Conservation (phyloP, 495 filamentous ascomycete species). For the Evernia prunastri region DNA sequence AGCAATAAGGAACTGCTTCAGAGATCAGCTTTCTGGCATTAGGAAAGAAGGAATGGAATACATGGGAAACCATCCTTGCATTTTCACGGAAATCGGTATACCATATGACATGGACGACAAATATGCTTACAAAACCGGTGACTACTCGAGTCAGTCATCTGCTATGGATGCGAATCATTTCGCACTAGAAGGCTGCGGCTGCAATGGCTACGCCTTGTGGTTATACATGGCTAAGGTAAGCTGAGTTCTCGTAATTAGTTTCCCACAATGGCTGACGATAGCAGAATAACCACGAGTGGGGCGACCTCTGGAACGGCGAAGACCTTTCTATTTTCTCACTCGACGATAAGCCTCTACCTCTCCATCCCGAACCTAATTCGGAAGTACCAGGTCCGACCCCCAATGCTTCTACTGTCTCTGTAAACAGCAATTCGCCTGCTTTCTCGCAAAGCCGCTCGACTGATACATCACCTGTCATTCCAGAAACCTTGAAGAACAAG, state of each 20-base stretch:
- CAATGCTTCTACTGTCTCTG: conserved; percentile 32
- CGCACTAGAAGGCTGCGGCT: conserved; percentile 71
- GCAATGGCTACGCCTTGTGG: conserved; percentile 87
- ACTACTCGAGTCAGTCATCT: conserved; percentile 86
- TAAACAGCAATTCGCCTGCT: conserved; percentile 49
- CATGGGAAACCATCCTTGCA: conserved; percentile 82
- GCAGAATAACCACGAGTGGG: conserved; percentile 80
- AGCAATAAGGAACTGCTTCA: conserved; percentile 90
- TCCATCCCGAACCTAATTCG: conserved; percentile 34
- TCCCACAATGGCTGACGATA: conserved; percentile 16
- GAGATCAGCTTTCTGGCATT: conserved; percentile 83
- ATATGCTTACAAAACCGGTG: conserved; percentile 89
- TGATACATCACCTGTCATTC: conserved; percentile 53
- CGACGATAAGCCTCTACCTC: conserved; percentile 68
- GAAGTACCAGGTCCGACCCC: conserved; percentile 26
- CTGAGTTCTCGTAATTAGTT: conserved; percentile 2
- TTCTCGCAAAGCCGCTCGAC: conserved; percentile 53
- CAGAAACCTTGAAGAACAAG: conserved; percentile 64
- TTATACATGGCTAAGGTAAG: conserved; percentile 68
- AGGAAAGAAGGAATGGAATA: conserved; percentile 81
- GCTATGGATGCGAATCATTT: conserved; percentile 98
- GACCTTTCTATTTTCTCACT: conserved; percentile 84
- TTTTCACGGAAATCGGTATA: conserved; percentile 94
- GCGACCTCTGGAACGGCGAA: conserved; percentile 96
- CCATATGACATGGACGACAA: conserved; percentile 99